Base-by-base conservation (phyloP, 495 filamentous ascomycete species). In the Talaromyces adpressus region DNA sequence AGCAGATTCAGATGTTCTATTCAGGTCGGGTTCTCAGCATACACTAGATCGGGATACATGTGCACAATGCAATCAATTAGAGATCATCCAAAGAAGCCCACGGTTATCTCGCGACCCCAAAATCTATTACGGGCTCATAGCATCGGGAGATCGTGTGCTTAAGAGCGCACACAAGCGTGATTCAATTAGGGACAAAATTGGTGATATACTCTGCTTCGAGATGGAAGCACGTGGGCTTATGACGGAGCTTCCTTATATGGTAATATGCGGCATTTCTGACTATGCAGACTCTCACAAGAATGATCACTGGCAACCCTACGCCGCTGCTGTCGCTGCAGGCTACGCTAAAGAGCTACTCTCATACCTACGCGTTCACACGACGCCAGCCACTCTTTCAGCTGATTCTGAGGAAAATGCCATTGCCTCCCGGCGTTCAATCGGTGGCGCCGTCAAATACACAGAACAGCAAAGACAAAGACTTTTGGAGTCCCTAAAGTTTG, bases 171-270 rank as follows among this genome's bases (percentile, higher is more conserved):
- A 39, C 18, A 59, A 52, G 16, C 41, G 70, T 27, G 64, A 68
- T 25, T 29, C 25, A 4, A 22, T 54, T 4, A 36, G 16, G 27
- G 16, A 59, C 14, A 18, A 4, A 7, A 57, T 18, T 1, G 25
- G 22, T 16, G 45, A 53, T n/a, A 59, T 74, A 32, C 45, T 74
- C 14, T 72, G 68, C 51, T 70, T 75, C 39, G 75, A 77, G 52
- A 76, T 71, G 70, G 75, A 77, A 61, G 74, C 71, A 68, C 7
- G 70, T 14, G 75, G 75, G 3, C 39, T 77, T 18, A 63, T 64
- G 61, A 61, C 68, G 47, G 29, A 62, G 22, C 58, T 69, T 34
- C 66, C 59, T 8, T 73, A 64, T 49, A 41, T 75, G 3, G 68
- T 73, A 5, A 72, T 76, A 11, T 60, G 69, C 57, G 73, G 73